These are phyloP conservation scores for Plectosphaerella sp. DNA, from an alignment of 2,329 filamentous ascomycete genomes.

Conservation along the genomic window DNA sequence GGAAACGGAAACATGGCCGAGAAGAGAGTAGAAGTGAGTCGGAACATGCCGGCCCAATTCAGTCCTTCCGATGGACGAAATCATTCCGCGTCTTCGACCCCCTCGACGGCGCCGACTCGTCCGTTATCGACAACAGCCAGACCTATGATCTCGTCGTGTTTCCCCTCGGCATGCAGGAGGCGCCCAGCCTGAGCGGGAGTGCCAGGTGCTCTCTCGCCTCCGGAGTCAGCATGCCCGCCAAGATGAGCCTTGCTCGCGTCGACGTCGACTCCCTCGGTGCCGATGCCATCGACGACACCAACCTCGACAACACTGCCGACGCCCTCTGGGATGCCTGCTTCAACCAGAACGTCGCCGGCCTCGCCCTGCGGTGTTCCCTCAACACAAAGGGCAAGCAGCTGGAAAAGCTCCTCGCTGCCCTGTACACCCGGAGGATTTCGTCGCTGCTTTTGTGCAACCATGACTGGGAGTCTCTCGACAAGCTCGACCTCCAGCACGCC, in stretches of 20 bases:
- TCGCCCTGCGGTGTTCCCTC: slow-evolving; percentile 10
- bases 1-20: neutral
- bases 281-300: slow-evolving; percentile 1
- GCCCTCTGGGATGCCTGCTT: slow-evolving; percentile 8
- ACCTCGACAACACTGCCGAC: slow-evolving; percentile 5
- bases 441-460: slow-evolving; percentile 17
- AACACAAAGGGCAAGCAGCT: slow-evolving; percentile 3
- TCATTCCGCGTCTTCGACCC: slow-evolving; percentile 12
- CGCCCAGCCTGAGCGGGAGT: neutral
- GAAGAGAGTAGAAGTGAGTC: neutral
- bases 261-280: slow-evolving; percentile 10
- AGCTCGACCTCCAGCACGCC: slow-evolving; percentile 23
- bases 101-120: slow-evolving; percentile 3
- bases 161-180: slow-evolving; percentile 6
- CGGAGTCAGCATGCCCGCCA: slow-evolving; percentile 1
- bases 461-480: slow-evolving; percentile 10
- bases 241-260: slow-evolving; percentile 11
- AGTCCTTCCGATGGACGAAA: slow-evolving; percentile 1
- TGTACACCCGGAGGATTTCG: slow-evolving; percentile 1
- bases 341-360: slow-evolving; percentile 10
- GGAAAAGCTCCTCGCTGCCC: slow-evolving; percentile 4
- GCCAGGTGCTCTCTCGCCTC: slow-evolving; percentile 5
- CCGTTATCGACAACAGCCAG: neutral
- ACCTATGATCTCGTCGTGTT: slow-evolving; percentile 12
- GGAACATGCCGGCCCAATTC: neutral